These are phyloP conservation scores for Mycena alexandri DNA, from an alignment of 768 basidiomycete genomes.

Conservation along the genomic window DNA sequence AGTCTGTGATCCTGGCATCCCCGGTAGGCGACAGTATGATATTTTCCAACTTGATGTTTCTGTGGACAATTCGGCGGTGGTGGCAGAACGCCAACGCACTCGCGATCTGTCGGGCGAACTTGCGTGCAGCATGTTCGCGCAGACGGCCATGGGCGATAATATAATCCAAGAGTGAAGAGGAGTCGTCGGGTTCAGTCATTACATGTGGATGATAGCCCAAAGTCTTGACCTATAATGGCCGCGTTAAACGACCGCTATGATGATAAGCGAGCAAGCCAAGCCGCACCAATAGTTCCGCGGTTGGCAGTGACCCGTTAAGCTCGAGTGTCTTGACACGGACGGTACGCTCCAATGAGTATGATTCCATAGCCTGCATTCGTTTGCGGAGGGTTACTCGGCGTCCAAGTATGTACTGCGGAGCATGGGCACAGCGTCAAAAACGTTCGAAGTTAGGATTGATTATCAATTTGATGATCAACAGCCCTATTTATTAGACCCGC, in stretches of 20 bases:
- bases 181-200: not conserved
- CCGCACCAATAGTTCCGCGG: not conserved
- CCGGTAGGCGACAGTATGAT: slow-evolving; percentile 97
- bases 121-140: slow-evolving; percentile 94
- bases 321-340: no score
- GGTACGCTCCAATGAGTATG: not conserved
- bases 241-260: not conserved
- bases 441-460: no score
- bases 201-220: slow-evolving; percentile 8
- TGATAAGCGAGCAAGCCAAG: not conserved
- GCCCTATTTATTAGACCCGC: no score
- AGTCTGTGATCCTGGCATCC: slow-evolving; percentile 99
- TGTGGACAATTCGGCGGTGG: slow-evolving; percentile 95
- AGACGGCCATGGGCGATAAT: slow-evolving; percentile 98
- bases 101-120: slow-evolving; percentile 96
- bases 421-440: no score
- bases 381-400: no score
- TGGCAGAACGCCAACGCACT: slow-evolving; percentile 96
- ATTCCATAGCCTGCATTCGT: not conserved
- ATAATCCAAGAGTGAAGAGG: slow-evolving; percentile 87
- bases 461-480: no score
- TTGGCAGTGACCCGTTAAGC: not conserved
- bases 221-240: not conserved
- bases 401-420: no score
- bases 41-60: slow-evolving; percentile 98